Evolutionary conservation across 108 stramenopile species (phyloP).

Genomic region (Cyclotella baltica): DNA sequence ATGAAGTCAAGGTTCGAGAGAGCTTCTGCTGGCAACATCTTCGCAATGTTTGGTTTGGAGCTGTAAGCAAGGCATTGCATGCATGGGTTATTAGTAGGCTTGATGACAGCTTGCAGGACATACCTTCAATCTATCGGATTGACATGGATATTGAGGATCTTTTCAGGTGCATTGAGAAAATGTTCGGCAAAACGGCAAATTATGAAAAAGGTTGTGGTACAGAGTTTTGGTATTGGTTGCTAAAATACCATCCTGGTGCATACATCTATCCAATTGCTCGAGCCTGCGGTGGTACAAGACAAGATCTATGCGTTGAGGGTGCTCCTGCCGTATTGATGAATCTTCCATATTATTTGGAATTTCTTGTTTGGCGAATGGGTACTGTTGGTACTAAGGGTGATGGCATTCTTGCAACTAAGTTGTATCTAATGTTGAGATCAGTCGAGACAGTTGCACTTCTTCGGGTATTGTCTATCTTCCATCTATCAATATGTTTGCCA

Average conservation of each 20-base stretch:
- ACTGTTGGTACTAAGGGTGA: not conserved
- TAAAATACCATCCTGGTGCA: not conserved
- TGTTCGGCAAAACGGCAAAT: constrained; percentile 9
- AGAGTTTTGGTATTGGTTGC: not conserved
- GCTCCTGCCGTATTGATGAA: too few species aligned
- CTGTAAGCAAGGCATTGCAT: not conserved
- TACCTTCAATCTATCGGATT: not conserved
- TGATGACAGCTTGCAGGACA: not conserved
- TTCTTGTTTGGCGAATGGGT: constrained; percentile 10
- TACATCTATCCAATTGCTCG: constrained; percentile 7
- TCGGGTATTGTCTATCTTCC: constrained; percentile 21
- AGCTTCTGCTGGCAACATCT: constrained; percentile 26
- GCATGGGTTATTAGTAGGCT: not conserved
- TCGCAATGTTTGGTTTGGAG: too few species aligned
- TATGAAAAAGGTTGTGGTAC: constrained; percentile 2
- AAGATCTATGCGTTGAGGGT: constrained; percentile 14
- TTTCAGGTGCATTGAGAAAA: constrained; percentile 14
- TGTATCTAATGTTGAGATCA: constrained; percentile 4
- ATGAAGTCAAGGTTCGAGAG: not conserved
- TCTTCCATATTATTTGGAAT: constrained; percentile 20
- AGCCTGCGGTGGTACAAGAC: constrained; percentile 18
- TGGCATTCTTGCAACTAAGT: not conserved
- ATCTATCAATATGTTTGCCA: not conserved
- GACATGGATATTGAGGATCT: not conserved
- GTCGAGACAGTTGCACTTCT: constrained; percentile 12